Evolutionary conservation across 148 eudicot genomes (phyloP), one percentile per base, ranked within the genome.

Genomic region (Polygonum maritimum): DNA sequence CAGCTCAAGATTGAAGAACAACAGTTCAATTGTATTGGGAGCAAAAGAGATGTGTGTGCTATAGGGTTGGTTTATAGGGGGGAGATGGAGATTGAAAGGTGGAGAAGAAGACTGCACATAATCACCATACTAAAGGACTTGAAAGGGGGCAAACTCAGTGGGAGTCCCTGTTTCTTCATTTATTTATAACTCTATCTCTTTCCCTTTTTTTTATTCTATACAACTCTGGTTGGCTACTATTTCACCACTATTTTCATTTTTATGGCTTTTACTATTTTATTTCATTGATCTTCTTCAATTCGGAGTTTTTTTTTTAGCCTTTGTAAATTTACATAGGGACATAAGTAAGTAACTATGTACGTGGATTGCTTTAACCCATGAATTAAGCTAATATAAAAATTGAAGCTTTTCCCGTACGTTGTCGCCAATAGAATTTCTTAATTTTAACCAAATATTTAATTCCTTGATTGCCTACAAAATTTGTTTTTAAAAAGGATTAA

Each of bases 101-200:
- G 48, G 51, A 71, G 74, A 72, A n/a, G 54, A 48, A 13, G 52
- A 72, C 54, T 72, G 75, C 39, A 72, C 75, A 72, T 72, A 72
- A 72, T 35, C 71, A 67, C 71, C 71, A 67, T 36, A 67, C 3
- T 15, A 67, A 67, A 67, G 38, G 44, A 67, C 69, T 31, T 63
- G 69, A 13, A 33, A 12, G 69, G 21, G 63, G 63, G 39, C 16
- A 65, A 65, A 65, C 41, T 65, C 41, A 65, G 71, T 36, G 45
- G 11, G 18, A 38, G 21, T 67, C 71, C 38, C 71, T 63, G 69
- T 67, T 67, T 67, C 44, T 18, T 36, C 40, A 35, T 65, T 65
- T 65, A 65, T 35, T 65, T 62, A 62, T 62, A 60, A 62, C 69
- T 26, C 13, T 15, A 26, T 65, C 36, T 65, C 13, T 33, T 0